Conservation (phyloP, 2,329 filamentous ascomycete genomes). For the Hirsutella thompsonii region DNA sequence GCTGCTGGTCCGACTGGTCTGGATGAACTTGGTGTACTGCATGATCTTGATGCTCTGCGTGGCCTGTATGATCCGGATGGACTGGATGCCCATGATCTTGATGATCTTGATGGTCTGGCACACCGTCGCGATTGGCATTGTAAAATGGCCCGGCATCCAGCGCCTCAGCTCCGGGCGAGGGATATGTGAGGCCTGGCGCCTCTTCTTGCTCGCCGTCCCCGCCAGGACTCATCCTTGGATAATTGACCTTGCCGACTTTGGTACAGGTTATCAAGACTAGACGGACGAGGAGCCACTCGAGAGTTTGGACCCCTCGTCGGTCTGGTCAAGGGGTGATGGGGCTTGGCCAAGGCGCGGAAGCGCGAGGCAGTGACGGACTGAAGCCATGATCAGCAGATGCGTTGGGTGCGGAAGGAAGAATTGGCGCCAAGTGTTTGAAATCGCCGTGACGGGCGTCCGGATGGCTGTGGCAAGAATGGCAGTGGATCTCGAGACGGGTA, state of each 20-base stretch:
- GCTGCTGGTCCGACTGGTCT: conserved; percentile 7
- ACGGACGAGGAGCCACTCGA: no score
- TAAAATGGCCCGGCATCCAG: conserved; percentile 32
- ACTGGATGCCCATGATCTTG: no score
- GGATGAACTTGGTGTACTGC: not conserved
- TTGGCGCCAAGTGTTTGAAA: conserved; percentile 1
- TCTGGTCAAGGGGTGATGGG: no score
- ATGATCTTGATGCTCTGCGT: conserved; percentile 7
- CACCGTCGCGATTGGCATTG: conserved; percentile 22
- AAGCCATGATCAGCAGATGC: conserved; percentile 9
- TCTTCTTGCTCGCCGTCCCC: conserved; percentile 23
- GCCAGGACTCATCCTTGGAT: conserved; percentile 18
- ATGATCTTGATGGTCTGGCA: conserved; percentile 8
- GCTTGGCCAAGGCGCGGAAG: no score
- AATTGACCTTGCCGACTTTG: no score
- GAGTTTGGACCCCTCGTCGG: no score
- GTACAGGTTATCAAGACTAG: no score
- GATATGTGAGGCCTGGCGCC: conserved; percentile 27
- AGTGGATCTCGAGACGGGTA: conserved; percentile 4
- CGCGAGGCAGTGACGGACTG: conserved; percentile 2
- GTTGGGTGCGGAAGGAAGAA: not conserved
- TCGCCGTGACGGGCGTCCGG: conserved; percentile 2
- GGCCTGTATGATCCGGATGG: conserved; percentile 10
- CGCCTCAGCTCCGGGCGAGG: conserved; percentile 30
- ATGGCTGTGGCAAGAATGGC: conserved; percentile 2